Evolutionary conservation across 208 protist species (phyloP).

Genomic region (Leishmania major): DNA sequence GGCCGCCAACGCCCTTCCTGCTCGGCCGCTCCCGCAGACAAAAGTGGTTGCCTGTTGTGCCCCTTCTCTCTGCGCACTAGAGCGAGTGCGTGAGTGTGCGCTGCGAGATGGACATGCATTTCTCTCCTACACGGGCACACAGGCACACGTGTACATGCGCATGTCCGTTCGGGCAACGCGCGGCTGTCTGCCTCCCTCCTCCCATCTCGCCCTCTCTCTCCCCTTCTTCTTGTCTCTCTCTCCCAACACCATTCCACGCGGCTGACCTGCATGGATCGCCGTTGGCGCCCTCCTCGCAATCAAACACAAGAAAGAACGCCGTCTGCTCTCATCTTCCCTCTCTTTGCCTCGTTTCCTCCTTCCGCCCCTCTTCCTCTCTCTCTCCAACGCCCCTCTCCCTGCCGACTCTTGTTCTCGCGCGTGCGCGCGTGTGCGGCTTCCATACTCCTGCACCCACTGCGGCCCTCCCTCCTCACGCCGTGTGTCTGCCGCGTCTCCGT

Average conservation of each 20-base stretch:
- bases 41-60: neutral
- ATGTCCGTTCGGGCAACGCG: neutral
- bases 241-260: neutral
- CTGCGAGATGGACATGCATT: neutral
- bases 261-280: neutral
- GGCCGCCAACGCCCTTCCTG: neutral
- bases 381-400: neutral
- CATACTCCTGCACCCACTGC: neutral
- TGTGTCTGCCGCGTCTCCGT: neutral
- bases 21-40: neutral
- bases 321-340: neutral
- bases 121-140: neutral
- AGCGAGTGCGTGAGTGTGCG: neutral
- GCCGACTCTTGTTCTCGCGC: neutral
- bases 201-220: neutral
- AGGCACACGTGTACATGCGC: neutral
- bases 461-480: neutral
- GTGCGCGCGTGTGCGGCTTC: neutral
- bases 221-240: neutral
- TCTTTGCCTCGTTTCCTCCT: neutral
- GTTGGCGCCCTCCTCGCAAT: neutral
- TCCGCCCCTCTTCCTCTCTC: neutral
- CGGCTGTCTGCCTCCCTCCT: neutral
- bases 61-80: neutral
- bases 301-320: neutral